Evolutionary conservation across 371 early-diverging fungal genomes (phyloP).

Genomic region (Mortierella sp.): DNA sequence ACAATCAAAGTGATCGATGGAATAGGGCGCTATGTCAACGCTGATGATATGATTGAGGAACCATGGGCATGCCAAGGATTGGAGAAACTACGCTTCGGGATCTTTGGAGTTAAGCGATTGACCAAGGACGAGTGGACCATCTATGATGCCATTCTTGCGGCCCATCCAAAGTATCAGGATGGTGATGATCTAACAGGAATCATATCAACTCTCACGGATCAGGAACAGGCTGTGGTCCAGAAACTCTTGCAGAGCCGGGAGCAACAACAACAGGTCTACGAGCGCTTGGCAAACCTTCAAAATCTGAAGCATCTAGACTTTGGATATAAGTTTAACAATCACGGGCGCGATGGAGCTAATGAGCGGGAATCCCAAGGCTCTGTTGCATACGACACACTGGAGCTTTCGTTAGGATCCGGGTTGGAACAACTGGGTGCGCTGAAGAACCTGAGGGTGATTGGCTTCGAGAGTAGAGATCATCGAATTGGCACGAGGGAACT

Average conservation of each 20-base stretch:
- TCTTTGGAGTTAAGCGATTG: conserved; percentile 6
- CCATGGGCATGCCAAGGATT: conserved; percentile 5
- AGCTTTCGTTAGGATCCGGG: conserved; percentile 3
- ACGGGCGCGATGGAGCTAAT: too few species aligned
- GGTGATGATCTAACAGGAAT: not conserved
- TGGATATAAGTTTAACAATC: not conserved
- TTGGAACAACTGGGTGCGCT: conserved; percentile 1
- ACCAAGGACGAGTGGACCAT: not conserved
- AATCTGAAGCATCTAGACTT: conserved; percentile 10
- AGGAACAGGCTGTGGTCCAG: not conserved
- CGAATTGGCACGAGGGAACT: conserved; percentile 2
- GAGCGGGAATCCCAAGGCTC: too few species aligned
- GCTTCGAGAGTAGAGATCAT: not conserved
- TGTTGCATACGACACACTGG: conserved; percentile 2
- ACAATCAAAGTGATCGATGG: conserved; percentile 5
- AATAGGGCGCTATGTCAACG: not conserved
- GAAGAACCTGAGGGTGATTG: conserved; percentile 8
- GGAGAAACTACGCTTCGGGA: conserved; percentile 18
- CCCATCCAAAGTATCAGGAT: too few species aligned
- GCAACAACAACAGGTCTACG: conserved; percentile 11
- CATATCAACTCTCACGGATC: not conserved
- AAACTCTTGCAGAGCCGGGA: not conserved
- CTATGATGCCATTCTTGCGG: not conserved
- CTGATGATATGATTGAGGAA: not conserved
- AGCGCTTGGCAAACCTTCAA: conserved; percentile 4